Evolutionary conservation across 305 asterid species (phyloP).

Genomic region (Rubia balearica): DNA sequence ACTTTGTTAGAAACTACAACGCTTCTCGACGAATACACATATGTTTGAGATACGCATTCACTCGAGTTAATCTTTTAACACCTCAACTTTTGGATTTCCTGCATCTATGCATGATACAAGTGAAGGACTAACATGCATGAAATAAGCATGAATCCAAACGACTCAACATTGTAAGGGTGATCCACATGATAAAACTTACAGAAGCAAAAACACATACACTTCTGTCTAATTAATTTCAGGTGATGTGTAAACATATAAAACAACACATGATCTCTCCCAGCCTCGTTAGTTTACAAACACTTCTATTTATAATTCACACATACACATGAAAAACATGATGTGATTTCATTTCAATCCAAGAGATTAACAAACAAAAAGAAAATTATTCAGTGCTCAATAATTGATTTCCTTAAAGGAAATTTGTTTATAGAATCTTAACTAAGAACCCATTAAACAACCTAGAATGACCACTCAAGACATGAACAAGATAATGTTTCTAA

Average conservation of each 20-base stretch:
- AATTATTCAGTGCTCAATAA: background rate
- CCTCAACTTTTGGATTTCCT: background rate
- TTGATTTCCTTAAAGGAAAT: too few species aligned
- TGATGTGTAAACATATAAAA: background rate
- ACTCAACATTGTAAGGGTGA: background rate
- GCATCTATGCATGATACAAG: background rate
- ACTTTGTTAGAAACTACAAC: too few species aligned
- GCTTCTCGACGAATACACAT: too few species aligned
- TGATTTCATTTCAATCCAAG: background rate
- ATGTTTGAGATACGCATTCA: slow-evolving; percentile 58
- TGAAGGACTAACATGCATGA: background rate
- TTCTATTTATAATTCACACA: background rate
- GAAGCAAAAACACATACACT: background rate
- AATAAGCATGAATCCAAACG: background rate
- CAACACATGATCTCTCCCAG: background rate
- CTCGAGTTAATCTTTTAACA: slow-evolving; percentile 52
- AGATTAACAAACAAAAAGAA: background rate
- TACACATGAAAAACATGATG: background rate
- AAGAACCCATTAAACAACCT: too few species aligned
- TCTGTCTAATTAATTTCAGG: background rate
- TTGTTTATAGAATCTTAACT: too few species aligned
- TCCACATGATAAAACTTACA: background rate
- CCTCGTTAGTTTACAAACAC: background rate
- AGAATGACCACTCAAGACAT: too few species aligned
- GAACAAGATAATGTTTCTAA: too few species aligned